These are phyloP conservation scores for Pezicula neosporulosa DNA, from an alignment of 2,329 filamentous ascomycete genomes.

Conservation along the genomic window DNA sequence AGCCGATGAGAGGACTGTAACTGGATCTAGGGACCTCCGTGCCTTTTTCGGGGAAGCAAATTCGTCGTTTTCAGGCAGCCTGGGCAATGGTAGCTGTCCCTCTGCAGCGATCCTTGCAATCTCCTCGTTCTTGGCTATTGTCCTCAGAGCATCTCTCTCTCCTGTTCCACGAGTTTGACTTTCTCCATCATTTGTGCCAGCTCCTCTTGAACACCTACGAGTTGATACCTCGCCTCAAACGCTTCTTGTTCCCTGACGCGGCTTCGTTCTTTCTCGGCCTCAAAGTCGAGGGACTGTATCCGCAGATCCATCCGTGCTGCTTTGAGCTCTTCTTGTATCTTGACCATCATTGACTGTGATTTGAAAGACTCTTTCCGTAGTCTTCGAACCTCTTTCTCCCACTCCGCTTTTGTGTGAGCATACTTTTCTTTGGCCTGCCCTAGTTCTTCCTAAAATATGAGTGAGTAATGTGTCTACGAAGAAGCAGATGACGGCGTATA, in stretches of 20 bases:
- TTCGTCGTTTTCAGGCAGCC: conserved; percentile 53
- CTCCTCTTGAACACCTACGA: conserved; percentile 64
- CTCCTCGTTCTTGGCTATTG: conserved; percentile 69
- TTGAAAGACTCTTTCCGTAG: conserved; percentile 73
- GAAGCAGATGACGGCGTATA: conserved; percentile 39
- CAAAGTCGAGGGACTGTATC: conserved; percentile 54
- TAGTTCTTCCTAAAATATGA: conserved; percentile 57
- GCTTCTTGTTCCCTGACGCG: conserved; percentile 64
- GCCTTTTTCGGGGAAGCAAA: conserved; percentile 58
- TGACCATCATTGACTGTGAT: conserved; percentile 64
- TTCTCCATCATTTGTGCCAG: conserved; percentile 60
- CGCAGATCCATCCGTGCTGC: conserved; percentile 48
- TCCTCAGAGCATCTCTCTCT: conserved; percentile 72
- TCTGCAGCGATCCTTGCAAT: conserved; percentile 70
- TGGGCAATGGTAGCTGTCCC: conserved; percentile 63
- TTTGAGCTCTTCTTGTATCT: conserved; percentile 73
- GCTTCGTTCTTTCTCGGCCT: conserved; percentile 60
- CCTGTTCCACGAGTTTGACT: conserved; percentile 65
- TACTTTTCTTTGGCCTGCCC: conserved; percentile 67
- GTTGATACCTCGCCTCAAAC: conserved; percentile 62
- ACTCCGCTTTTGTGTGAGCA: conserved; percentile 61
- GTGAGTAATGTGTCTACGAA: conserved; percentile 16
- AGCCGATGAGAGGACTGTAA: conserved; percentile 51
- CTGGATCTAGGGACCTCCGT: conserved; percentile 40
- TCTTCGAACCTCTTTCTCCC: conserved; percentile 71